Percentiles rank a stretch among this genome's conserved stretches.
phyloP scores from a whole-genome alignment of 371 early-diverging fungal genomes.

The Saksenaea vasiformis region DNA sequence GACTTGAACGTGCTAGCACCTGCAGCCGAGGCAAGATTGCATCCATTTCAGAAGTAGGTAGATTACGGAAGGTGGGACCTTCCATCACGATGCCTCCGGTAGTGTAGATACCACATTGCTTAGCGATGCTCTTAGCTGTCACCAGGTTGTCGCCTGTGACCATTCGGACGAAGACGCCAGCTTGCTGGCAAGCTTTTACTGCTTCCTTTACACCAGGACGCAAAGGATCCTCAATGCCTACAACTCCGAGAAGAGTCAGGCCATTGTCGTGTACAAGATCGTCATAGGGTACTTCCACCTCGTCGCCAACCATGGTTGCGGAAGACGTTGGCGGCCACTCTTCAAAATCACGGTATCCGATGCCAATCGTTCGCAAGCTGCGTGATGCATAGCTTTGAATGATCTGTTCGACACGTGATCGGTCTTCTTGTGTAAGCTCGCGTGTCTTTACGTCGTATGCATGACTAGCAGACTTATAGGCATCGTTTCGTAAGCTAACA shows the following conservation, averaged over 20 bases:
- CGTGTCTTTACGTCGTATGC: slow-evolving; percentile 55
- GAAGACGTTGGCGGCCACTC: slow-evolving; percentile 49
- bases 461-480: slow-evolving; percentile 22
- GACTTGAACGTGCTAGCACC: slow-evolving; percentile 74
- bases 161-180: slow-evolving; percentile 83
- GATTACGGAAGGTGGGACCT: slow-evolving; percentile 65
- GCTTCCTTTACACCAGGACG: slow-evolving; percentile 71
- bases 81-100: slow-evolving; percentile 68
- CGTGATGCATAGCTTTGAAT: slow-evolving; percentile 62
- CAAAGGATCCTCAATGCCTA: slow-evolving; percentile 77
- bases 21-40: slow-evolving; percentile 66
- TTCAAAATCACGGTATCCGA: slow-evolving; percentile 73
- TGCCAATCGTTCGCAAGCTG: slow-evolving; percentile 67
- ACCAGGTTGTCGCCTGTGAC: slow-evolving; percentile 78
- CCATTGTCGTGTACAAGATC: slow-evolving; percentile 47
- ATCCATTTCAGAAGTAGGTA: slow-evolving; percentile 61
- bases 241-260: slow-evolving; percentile 56
- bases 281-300: slow-evolving; percentile 36
- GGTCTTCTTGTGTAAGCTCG: slow-evolving; percentile 43
- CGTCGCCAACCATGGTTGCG: slow-evolving; percentile 15
- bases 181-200: slow-evolving; percentile 62
- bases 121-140: slow-evolving; percentile 74
- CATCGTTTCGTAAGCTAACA: slow-evolving; percentile 30
- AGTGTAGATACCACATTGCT: slow-evolving; percentile 66
- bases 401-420: slow-evolving; percentile 48